phyloP scores from a whole-genome alignment of 257 asterid species.

The Penstemon newberryi region DNA sequence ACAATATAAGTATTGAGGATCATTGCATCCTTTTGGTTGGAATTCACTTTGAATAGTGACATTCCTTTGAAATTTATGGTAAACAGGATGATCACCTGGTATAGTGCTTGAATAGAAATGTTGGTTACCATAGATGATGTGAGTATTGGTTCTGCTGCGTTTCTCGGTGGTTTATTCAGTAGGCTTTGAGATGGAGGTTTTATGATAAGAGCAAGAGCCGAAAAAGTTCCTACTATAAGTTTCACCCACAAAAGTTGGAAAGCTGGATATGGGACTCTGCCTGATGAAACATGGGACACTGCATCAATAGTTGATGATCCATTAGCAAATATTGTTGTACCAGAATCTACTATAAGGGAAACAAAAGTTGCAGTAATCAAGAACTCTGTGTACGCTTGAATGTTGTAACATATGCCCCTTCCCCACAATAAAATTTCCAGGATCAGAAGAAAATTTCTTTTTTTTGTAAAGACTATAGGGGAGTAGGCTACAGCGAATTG shows the following conservation, averaged over 20 bases:
- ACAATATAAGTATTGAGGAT: constrained; percentile 29
- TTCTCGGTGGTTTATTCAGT: constrained; percentile 21
- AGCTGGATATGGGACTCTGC: constrained; percentile 29
- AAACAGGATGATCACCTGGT: constrained; percentile 16
- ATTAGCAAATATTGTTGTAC: constrained; percentile 4
- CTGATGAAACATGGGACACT: constrained; percentile 12
- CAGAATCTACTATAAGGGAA: constrained; percentile 22
- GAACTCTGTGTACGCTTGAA: constrained; percentile 28
- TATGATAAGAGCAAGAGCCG: constrained; percentile 20
- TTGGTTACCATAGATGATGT: constrained; percentile 1
- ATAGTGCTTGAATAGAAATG: constrained; percentile 15
- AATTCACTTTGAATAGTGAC: constrained; percentile 13
- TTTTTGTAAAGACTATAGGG: neutral
- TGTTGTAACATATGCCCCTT: constrained; percentile 26
- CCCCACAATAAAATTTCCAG: constrained; percentile 28
- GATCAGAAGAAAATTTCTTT: neutral
- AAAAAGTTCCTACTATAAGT: constrained; percentile 18
- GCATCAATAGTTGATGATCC: too few species aligned
- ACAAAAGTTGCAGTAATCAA: constrained; percentile 30
- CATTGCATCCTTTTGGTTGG: constrained; percentile 21
- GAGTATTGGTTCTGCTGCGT: constrained; percentile 6
- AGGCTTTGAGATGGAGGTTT: constrained; percentile 24
- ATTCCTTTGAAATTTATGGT: constrained; percentile 28
- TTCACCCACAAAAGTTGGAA: constrained; percentile 34
- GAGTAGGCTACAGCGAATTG: constrained; percentile 28